A percentile compares a stretch with the other conserved stretches of the same genome.
These are phyloP conservation scores for Globisporangium parvum DNA, from an alignment of 352 stramenopile genomes.

Conservation along the genomic window DNA sequence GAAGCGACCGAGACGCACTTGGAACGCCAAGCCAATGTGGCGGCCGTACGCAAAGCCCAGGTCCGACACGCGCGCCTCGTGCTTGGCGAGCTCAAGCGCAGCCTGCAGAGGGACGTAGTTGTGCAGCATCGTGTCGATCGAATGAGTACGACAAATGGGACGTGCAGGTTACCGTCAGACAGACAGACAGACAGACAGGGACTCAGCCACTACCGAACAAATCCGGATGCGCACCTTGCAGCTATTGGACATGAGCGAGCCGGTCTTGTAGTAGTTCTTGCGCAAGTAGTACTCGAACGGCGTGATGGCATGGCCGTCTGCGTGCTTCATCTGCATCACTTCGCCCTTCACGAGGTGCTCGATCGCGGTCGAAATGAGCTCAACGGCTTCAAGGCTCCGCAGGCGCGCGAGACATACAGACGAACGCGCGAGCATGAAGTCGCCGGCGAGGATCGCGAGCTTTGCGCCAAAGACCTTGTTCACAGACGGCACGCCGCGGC, in stretches of 20 bases:
- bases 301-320: constrained; percentile 56
- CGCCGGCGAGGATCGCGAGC: constrained; percentile 96
- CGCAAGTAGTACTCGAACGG: constrained; percentile 95
- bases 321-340: constrained; percentile 98
- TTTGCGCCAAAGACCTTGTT: constrained; percentile 98
- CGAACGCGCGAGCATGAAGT: constrained; percentile 96
- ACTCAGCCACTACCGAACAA: too few relatives aligned
- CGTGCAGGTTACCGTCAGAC: too few relatives aligned
- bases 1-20: constrained; percentile 50
- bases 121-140: background rate
- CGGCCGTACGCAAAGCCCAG: constrained; percentile 96
- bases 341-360: constrained; percentile 99
- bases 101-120: constrained; percentile 23
- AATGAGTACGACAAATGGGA: background rate
- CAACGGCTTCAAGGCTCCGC: constrained; percentile 93
- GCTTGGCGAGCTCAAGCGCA: constrained; percentile 90
- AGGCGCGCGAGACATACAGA: constrained; percentile 93
- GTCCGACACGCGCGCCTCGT: constrained; percentile 76
- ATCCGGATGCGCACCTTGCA: constrained; percentile 54
- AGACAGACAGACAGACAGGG: background rate
- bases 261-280: constrained; percentile 99
- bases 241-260: constrained; percentile 97
- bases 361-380: constrained; percentile 98
- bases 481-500: constrained; percentile 90
- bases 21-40: constrained; percentile 97